These are phyloP conservation scores for Helicosporidium sp. DNA, from an alignment of 139 green algal species.

Conservation along the genomic window DNA sequence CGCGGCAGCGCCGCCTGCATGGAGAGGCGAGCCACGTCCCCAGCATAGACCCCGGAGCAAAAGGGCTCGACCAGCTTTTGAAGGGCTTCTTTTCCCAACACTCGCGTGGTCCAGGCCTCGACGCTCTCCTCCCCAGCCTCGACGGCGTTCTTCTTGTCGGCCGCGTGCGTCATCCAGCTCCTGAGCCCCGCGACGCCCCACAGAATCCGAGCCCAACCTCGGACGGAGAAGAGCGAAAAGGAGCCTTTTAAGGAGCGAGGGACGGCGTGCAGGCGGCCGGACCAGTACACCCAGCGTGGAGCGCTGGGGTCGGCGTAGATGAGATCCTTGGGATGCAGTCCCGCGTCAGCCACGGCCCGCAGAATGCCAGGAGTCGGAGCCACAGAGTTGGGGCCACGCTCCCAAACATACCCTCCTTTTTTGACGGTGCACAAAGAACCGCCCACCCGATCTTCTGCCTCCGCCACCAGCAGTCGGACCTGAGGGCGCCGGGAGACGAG, in stretches of 20 bases:
- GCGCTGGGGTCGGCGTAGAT: conserved; percentile 81
- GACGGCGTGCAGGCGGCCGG: conserved; percentile 68
- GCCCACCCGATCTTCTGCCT: conserved; percentile 81
- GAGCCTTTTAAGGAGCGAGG: conserved; percentile 57
- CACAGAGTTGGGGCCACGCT: conserved; percentile 96
- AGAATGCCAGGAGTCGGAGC: conserved; percentile 88
- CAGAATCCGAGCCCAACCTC: too few relatives aligned
- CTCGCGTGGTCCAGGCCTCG: conserved; percentile 86
- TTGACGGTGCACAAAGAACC: conserved; percentile 85
- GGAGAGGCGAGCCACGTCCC: conserved; percentile 82
- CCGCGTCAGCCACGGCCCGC: conserved; percentile 70
- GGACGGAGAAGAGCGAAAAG: conserved; percentile 90
- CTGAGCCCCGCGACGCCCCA: conserved; percentile 75
- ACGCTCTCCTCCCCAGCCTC: conserved; percentile 80
- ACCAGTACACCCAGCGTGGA: conserved; percentile 89
- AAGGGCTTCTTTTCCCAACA: conserved; percentile 91
- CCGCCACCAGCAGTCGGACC: conserved; percentile 68
- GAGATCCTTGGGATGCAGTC: conserved; percentile 57
- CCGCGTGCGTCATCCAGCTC: too few relatives aligned
- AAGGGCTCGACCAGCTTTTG: conserved; percentile 93
- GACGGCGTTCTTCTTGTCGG: conserved; percentile 51
- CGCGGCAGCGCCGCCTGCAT: conserved; percentile 92
- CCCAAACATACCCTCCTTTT: conserved; percentile 76
- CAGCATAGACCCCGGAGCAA: conserved; percentile 95
- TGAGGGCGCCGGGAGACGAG: conserved; percentile 6